These are phyloP conservation scores for Diplogelasinospora grovesii DNA, from an alignment of 495 filamentous ascomycete genomes.

Conservation along the genomic window DNA sequence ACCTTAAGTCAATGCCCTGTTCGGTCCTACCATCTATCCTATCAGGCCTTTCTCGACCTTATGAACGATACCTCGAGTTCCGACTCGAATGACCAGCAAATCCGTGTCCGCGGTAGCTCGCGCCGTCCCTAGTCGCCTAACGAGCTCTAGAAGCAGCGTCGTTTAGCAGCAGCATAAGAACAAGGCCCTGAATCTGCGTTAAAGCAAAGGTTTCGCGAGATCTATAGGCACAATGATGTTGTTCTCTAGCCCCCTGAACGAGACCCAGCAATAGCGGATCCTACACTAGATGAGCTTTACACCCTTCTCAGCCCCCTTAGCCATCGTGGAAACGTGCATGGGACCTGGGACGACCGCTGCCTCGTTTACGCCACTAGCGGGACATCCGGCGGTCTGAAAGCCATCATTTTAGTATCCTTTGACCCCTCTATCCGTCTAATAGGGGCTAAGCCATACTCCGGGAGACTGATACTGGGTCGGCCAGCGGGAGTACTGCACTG, in stretches of 20 bases:
- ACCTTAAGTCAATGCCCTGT: slow-evolving; percentile 55
- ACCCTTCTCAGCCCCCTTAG: slow-evolving; percentile 51
- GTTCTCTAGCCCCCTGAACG: slow-evolving; percentile 54
- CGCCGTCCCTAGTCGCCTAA: slow-evolving; percentile 47
- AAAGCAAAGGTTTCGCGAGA: slow-evolving; percentile 26
- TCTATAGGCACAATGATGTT: slow-evolving; percentile 45
- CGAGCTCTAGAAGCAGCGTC: slow-evolving; percentile 30
- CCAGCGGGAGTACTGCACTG: not conserved
- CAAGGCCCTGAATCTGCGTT: slow-evolving; percentile 5
- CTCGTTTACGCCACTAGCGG: slow-evolving; percentile 50
- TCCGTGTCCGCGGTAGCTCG: slow-evolving; percentile 25
- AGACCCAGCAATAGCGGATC: slow-evolving; percentile 20
- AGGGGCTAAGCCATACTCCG: slow-evolving; percentile 14
- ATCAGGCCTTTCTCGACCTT: slow-evolving; percentile 59
- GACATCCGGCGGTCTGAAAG: slow-evolving; percentile 30
- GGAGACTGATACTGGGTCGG: not conserved
- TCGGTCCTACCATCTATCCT: slow-evolving; percentile 51
- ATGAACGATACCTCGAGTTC: slow-evolving; percentile 48
- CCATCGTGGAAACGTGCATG: slow-evolving; percentile 41
- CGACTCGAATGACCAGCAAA: slow-evolving; percentile 26
- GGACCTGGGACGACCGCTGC: slow-evolving; percentile 53
- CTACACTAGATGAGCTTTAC: slow-evolving; percentile 40
- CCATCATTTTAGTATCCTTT: slow-evolving; percentile 57
- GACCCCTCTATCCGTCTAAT: slow-evolving; percentile 44
- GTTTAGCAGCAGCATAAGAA: not conserved